Base-by-base conservation (phyloP, 2,329 filamentous ascomycete species). In the Anthostomella pinea region DNA sequence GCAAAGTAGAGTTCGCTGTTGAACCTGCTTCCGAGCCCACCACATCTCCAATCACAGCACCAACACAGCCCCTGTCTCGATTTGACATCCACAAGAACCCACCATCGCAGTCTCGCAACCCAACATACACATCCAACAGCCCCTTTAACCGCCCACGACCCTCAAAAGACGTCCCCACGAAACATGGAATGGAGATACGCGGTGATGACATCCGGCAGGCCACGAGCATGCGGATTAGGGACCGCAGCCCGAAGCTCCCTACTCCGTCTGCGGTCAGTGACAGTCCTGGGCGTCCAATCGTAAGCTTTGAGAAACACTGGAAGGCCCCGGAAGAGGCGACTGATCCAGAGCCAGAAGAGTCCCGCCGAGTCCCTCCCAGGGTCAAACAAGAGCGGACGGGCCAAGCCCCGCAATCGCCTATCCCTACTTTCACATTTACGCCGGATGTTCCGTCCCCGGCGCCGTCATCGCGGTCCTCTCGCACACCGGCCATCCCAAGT, bases 301-400 rank as follows among this genome's bases (percentile, higher is more conserved):
- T 97, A 73, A 97, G 91, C 75, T 97, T 97, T 74, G 79, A 95
- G 66, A 78, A 78, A 56, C 78, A 84, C 60, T 95, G 87, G 82
- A 85, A 81, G 72, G 77, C 81, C 58, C 78, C 77, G 60, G 81
- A 85, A 60, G 72, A 77, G 70, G 72, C 70, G 64, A 73, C 85
- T 73, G 83, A 88, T 79, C 66, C 78, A 69, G 85, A 83, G 65
- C 69, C 76, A 67, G 71, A 73, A 62, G 68, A 69, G 64, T 48
- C 54, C 47, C 45, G 41, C 51, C 52, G 54, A 48, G 35, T 50
- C 45, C 54, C 53, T 52, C 45, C 54, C 53, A 55, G 62, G 54
- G 42, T 45, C 46, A 38, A 52, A 48, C 49, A 57, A 52, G 48
- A 52, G 45, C 48, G 40, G 34, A 51, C 49, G 48, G 45, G 43